Percentiles rank a stretch among this genome's conserved stretches.
phyloP scores from a whole-genome alignment of 148 eudicot genomes.

The Arctostaphylos glauca region DNA sequence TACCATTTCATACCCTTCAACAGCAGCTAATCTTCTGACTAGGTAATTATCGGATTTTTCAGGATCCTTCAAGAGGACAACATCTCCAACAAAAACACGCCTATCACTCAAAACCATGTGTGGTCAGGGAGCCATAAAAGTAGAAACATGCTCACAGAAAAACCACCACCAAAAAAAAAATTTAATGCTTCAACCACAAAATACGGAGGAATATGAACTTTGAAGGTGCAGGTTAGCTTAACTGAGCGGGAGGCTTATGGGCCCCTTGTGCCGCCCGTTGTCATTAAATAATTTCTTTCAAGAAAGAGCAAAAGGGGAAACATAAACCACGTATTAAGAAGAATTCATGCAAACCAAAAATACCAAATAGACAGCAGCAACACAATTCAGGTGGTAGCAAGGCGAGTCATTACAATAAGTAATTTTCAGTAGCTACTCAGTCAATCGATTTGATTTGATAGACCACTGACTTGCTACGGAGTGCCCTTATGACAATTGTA shows the following conservation, averaged over 20 bases:
- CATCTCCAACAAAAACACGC: constrained; percentile 77
- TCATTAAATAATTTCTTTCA: not conserved
- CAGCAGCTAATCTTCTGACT: constrained; percentile 88
- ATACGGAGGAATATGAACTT: too few species aligned
- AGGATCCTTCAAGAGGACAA: constrained; percentile 89
- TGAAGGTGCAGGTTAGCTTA: not conserved
- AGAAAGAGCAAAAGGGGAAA: not conserved
- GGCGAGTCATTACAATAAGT: not conserved
- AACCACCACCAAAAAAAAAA: not conserved
- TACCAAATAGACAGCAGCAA: not conserved
- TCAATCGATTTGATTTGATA: not conserved
- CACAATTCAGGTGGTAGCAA: not conserved
- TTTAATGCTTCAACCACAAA: not conserved
- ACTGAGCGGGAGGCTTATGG: not conserved
- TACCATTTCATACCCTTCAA: constrained; percentile 91
- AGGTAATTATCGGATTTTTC: constrained; percentile 47
- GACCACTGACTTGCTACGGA: not conserved
- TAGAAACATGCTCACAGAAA: not conserved
- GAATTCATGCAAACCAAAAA: not conserved
- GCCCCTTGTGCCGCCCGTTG: too few species aligned
- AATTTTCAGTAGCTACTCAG: not conserved
- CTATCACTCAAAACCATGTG: constrained; percentile 37
- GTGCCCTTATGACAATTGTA: not conserved
- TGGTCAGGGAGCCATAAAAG: constrained; percentile 13
- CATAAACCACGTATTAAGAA: not conserved